Base-by-base conservation (phyloP, 2,329 filamentous ascomycete species). In the Colletotrichum neosansevieriae region DNA sequence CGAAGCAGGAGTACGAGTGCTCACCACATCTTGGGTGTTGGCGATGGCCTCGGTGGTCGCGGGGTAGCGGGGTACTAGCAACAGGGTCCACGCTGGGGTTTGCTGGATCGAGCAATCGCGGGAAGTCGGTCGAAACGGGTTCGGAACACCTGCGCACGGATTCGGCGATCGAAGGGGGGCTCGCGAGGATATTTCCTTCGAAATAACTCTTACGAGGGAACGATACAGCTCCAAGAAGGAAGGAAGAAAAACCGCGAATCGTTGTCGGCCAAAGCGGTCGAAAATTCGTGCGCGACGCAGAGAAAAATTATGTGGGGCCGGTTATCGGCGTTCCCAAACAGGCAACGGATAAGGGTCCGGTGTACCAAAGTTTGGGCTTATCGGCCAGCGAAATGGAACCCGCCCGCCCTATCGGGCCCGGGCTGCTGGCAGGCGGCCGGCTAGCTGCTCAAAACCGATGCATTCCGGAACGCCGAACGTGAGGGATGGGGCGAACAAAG, bases 51-150 rank as follows among this genome's bases (percentile, higher is more conserved):
- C 63, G 45, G 59, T 36, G 10, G 40, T 66, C 38, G 49, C 38
- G 60, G 64, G 60, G 64, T 67, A 61, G 60, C 53, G 64, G 60
- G 60, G 64, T 67, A 63, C 45, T 58, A 40, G 51, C 17, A 45
- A 49, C n/a, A 67, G 58, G 60, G 60, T 58, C 51, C 60, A 64
- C 50, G 59, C 53, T 36, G 58, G 42, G 34, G 42, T 56, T 63
- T 63, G 34, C 51, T 38, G 19, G 44, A 34, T 12, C 21, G 34
- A 49, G 19, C 12, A 63, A 40, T 17, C 6, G 40, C 32, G 42
- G 29, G 21, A 34, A 32, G 5, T 19, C 19, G 17, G 17, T 32
- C 36, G 34, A 24, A n/a, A 32, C n/a, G 9, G 42, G 50, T 10
- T 49, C 34, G n/a, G 4, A 21, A 24, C n/a, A 5, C n/a, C 29